These are phyloP conservation scores for Claviceps capensis DNA, from an alignment of 2,329 filamentous ascomycete species.

Conservation along the genomic window DNA sequence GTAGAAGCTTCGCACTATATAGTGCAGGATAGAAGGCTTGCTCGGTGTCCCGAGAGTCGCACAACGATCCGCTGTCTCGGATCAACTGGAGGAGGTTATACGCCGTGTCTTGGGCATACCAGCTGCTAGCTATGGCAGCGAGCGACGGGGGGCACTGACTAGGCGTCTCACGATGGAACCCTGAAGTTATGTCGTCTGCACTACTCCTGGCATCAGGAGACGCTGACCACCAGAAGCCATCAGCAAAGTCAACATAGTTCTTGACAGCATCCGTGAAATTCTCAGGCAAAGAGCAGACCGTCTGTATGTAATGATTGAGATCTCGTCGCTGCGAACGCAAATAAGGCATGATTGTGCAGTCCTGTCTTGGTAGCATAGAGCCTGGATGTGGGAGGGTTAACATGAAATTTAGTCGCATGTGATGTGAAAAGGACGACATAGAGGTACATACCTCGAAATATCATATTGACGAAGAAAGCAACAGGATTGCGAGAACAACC, in stretches of 20 bases:
- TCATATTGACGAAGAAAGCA: conserved; percentile 30
- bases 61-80: conserved; percentile 34
- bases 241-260: conserved; percentile 36
- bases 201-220: conserved; percentile 24
- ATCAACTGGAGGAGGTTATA: conserved; percentile 41
- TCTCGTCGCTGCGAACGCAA: conserved; percentile 33
- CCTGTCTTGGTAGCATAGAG: conserved; percentile 32
- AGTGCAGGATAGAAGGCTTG: conserved; percentile 34
- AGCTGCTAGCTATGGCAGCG: conserved; percentile 35
- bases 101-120: conserved; percentile 32
- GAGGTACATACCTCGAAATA: conserved; percentile 32
- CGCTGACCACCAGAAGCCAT: conserved; percentile 45
- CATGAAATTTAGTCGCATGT: not conserved
- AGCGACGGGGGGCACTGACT: conserved; percentile 35
- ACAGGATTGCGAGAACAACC: conserved; percentile 39
- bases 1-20: conserved; percentile 39
- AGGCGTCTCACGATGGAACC: conserved; percentile 17
- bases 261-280: conserved; percentile 28
- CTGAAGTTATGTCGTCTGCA: conserved; percentile 8
- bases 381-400: conserved; percentile 16
- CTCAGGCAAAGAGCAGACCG: conserved; percentile 28
- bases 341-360: conserved; percentile 36
- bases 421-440: not conserved
- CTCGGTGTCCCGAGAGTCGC: conserved; percentile 33
- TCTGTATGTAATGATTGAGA: conserved; percentile 39